Conservation (phyloP, 495 filamentous ascomycete genomes). For the Lasiosphaeris hirsuta region DNA sequence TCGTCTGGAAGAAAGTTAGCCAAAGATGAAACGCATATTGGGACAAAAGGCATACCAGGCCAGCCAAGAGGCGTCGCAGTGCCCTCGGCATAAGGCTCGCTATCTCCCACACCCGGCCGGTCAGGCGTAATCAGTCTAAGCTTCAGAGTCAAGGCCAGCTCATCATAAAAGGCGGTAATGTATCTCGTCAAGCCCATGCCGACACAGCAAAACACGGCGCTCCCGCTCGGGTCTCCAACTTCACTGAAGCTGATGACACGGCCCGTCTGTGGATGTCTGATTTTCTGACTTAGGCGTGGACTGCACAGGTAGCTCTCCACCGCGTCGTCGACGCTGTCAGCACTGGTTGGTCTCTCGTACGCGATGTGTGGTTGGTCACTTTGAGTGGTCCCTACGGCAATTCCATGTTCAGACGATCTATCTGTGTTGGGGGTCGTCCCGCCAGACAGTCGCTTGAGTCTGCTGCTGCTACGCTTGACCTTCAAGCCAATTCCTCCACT, state of each 20-base stretch:
- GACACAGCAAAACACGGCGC: conserved; percentile 92
- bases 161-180: conserved; percentile 96
- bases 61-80: conserved; percentile 85
- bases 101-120: conserved; percentile 90
- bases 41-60: conserved; percentile 67
- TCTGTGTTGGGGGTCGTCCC: conserved; percentile 38
- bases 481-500: conserved; percentile 35
- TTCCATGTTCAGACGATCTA: conserved; percentile 28
- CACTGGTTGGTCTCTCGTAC: conserved; percentile 65
- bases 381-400: conserved; percentile 26
- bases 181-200: conserved; percentile 97
- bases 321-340: conserved; percentile 83
- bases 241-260: conserved; percentile 94
- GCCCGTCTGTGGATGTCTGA: conserved; percentile 78
- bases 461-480: conserved; percentile 46
- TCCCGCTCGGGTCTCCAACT: conserved; percentile 88
- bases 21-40: neutral
- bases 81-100: conserved; percentile 75
- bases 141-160: conserved; percentile 84
- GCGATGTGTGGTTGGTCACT: conserved; percentile 35
- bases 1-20: conserved; percentile 61
- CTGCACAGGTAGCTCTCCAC: conserved; percentile 83
- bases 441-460: conserved; percentile 46
- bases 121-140: conserved; percentile 91
- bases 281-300: conserved; percentile 80